These are phyloP conservation scores for Mycena chlorophos DNA, from an alignment of 768 basidiomycete genomes.

Conservation along the genomic window DNA sequence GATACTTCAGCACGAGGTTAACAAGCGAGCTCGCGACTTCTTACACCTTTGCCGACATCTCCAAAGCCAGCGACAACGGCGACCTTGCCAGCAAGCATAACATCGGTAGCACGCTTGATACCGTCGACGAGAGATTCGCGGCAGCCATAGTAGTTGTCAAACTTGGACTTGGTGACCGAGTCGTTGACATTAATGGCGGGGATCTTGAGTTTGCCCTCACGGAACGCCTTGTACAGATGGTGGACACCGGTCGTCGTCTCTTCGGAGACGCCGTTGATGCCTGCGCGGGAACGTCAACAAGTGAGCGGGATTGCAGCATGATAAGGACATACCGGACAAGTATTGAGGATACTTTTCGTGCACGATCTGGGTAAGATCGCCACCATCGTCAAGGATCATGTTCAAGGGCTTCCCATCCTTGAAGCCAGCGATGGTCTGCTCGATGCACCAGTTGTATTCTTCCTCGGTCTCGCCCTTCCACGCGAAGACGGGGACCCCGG, in stretches of 20 bases:
- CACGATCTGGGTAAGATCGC: constrained; percentile 91
- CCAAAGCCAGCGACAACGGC: constrained; percentile 98
- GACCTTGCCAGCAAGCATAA: constrained; percentile 99
- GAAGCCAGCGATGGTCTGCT: constrained; percentile 92
- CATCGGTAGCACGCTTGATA: constrained; percentile 99
- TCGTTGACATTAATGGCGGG: constrained; percentile 99
- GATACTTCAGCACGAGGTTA: not conserved
- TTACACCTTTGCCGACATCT: constrained; percentile 97
- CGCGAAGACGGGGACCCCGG: constrained; percentile 96
- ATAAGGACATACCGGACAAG: constrained; percentile 55
- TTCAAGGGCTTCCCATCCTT: constrained; percentile 80
- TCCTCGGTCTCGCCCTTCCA: constrained; percentile 99
- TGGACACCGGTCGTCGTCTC: constrained; percentile 99
- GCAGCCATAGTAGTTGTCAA: constrained; percentile 98
- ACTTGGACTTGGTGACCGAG: constrained; percentile 99
- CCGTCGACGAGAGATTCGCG: constrained; percentile 99
- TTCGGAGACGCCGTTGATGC: constrained; percentile 92
- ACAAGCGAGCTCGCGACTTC: constrained; percentile 33
- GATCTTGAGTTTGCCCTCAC: constrained; percentile 92
- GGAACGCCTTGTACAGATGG: constrained; percentile 97
- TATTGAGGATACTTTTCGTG: constrained; percentile 96
- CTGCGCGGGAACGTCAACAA: constrained; percentile 36
- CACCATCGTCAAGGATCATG: constrained; percentile 99
- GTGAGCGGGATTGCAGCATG: constrained; percentile 11
- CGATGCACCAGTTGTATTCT: constrained; percentile 97